Evolutionary conservation across 768 basidiomycete species (phyloP), one percentile per base, ranked within the genome.

Genomic region (Basidioascus undulatus): DNA sequence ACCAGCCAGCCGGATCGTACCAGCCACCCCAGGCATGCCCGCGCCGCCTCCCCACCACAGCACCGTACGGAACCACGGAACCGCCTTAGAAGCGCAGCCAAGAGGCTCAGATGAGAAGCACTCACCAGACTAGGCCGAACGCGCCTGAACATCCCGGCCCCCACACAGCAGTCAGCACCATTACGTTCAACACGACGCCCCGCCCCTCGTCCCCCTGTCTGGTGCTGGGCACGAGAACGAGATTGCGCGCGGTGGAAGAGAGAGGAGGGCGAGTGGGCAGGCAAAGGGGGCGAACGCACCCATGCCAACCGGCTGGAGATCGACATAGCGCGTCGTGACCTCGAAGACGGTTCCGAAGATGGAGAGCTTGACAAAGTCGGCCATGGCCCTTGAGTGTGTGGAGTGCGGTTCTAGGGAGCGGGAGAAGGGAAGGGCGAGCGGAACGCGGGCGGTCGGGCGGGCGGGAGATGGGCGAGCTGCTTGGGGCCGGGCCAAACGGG

Each of bases 331-430:
- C 43, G 50, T 51, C 1, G 52, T 54, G 7, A 77, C 83, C 72
- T 89, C 84, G 61, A 89, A 87, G 41, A 87, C 92, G 47, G 89
- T 98, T 35, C 86, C 87, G 53, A 96, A 96, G 62, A 96, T 96
- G 62, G 76, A 80, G 54, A 96, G 80, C 64, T 94, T 94, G 55
- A 94, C 86, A 51, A 92, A 92, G 40, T 54, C 57, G 3, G 55
- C 54, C 13, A 54, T 58, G 46, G 39, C 54, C 12, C 42, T 49
- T 40, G 57, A 58, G 30, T 53, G 40, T 32, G 50, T 52, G 5
- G 51, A 56, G 24, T 33, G 47, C 12, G 54, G 53, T 8, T 49
- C 44, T 28, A 48, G 45, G 6, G 32, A 35, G 30, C 46, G 49
- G 41, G 55, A 51, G 32, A 32, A 41, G 19, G 40, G n/a, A n/a